Conservation (phyloP, 2,329 filamentous ascomycete species). For the Aureobasidium sp. region DNA sequence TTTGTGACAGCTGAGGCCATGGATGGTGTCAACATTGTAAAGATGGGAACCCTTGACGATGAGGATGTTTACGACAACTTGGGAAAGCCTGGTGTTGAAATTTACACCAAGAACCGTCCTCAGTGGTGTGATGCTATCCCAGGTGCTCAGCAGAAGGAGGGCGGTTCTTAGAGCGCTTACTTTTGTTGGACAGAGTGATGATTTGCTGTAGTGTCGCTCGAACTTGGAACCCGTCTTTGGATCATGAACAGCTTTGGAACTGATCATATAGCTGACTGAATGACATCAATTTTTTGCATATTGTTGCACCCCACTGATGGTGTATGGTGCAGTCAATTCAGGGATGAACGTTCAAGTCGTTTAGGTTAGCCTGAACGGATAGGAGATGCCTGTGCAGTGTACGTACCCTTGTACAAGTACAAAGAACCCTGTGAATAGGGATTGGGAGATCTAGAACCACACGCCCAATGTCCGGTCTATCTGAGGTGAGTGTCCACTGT, state of each 20-base stretch:
- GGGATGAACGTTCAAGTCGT: not conserved
- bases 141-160: constrained; percentile 22
- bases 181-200: not conserved
- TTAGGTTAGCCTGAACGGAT: not conserved
- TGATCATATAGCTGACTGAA: not conserved
- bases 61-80: constrained; percentile 17
- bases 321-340: not conserved
- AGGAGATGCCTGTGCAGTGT: not conserved
- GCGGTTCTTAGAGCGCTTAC: not conserved
- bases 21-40: constrained; percentile 23
- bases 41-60: constrained; percentile 28
- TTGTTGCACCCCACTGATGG: not conserved
- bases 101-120: constrained; percentile 26
- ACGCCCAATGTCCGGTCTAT: not conserved
- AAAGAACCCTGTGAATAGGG: not conserved
- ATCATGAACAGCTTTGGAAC: not conserved
- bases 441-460: not conserved
- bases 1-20: constrained; percentile 21
- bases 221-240: not conserved
- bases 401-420: not conserved
- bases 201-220: not conserved
- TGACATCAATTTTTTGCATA: not conserved
- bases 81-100: constrained; percentile 21
- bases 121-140: constrained; percentile 22
- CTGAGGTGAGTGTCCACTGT: not conserved